Evolutionary conservation across 257 asterid species (phyloP), one percentile per base, ranked within the genome.

Genomic region (Solanum clarkiae): DNA sequence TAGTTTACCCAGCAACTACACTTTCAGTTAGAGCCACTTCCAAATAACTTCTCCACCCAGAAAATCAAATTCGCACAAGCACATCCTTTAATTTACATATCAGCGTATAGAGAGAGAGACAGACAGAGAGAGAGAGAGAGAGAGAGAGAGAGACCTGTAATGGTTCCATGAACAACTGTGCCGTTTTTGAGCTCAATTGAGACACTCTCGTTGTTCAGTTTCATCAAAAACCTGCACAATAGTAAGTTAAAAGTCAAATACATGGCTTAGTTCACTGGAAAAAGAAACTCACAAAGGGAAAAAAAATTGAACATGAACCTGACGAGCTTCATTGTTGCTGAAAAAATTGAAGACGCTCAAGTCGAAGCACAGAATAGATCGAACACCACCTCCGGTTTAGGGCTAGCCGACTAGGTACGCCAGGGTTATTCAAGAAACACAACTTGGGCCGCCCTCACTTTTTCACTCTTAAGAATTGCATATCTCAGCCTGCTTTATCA

Each of bases 171-270:
- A 82, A 90, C 90, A 55, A 88, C 87, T 17, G 92, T 82, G 84
- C 92, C 92, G 15, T 88, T 88, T 84, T 90, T 90, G 0, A 90
- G 90, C 88, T 90, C 92, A 88, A 90, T 90, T 74, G 90, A 90
- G 32, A 90, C 92, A 1, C 89, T 90, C 86, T 88, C 92, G 75
- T 89, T 89, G 89, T 89, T 88, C 79, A 89, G 84, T 84, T 89
- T 89, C 92, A 89, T 89, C 89, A 89, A 85, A 84, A 89, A 89
- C 71, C 92, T 89, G 80, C 75, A 47, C 40, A 32, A 32, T 32
- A 45, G 10, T 1, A 83, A 14, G 10, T 2, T 7, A 45, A 45
- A 16, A 57, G 65, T 22, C 4, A 63, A 81, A 63, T 20, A 6
- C 36, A 45, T 20, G 10, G 53, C 12, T 72, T 45, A 72, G 6